Evolutionary conservation across 306 rosid genomes (phyloP), one percentile per base, ranked within the genome.

Genomic region (Elaeagnus macrophylla): DNA sequence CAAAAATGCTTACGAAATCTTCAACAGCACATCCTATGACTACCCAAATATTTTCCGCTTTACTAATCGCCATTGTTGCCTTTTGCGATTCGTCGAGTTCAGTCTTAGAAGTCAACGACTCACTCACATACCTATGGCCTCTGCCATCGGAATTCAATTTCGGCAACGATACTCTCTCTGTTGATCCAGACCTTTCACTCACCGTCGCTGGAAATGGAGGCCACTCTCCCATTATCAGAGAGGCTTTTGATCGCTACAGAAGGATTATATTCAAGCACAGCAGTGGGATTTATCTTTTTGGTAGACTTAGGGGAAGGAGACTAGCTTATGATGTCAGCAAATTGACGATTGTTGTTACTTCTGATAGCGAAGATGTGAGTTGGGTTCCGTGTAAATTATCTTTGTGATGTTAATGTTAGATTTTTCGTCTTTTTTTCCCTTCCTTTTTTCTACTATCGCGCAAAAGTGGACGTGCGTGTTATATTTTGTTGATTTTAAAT

Each of bases 71-170:
- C 36, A 12, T 80, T 32, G 46, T 7, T 39, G 35, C 54, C 35
- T 57, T 69, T n/a, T 69, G 53, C 50, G 37, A 58, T 68, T 54
- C 32, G 6, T 15, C 48, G 20, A 44, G 53, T 40, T 53, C 65
- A 39, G 55, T 7, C 7, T 50, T 80, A 2, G 66, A 40, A 14
- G 71, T 55, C 41, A n/a, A 48, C 39, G 77, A 51, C 17, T 68
- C 87, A n/a, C 75, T 72, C 62, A 72, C 93, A 0, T 80, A 82
- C 68, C 64, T 91, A 7, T 91, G 99, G 99, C 99, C 99, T 9
- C 68, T 87, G 38, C 99, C 99, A 3, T 40, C 77, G 36, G 61
- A 87, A 14, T 82, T 72, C 75, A 68, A 77, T 54, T 80, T 51
- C 64, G 96, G 99, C 20, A 54, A 73, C 18, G 61, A 63, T 11